phyloP scores from a whole-genome alignment of 228 moss, liverwort and hornwort genomes.

The Sphagnum magellanicum region DNA sequence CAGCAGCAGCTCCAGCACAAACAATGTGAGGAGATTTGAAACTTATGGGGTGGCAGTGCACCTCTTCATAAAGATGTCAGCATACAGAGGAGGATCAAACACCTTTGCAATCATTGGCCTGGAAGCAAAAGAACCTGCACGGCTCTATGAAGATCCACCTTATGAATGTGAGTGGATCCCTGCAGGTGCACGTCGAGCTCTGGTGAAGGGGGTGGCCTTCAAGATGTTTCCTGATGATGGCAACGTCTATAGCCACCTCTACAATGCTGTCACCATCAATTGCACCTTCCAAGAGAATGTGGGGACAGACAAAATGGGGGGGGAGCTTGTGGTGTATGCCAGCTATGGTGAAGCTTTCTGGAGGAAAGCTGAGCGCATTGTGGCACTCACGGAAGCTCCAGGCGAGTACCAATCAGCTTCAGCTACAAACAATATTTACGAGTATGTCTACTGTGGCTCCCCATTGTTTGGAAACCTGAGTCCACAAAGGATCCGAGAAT shows the following conservation, averaged over 20 bases:
- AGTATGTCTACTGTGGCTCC: constrained; percentile 79
- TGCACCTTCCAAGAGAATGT: constrained; percentile 51
- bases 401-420: constrained; percentile 2
- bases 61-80: constrained; percentile 61
- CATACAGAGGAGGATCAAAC: constrained; percentile 50
- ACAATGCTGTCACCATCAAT: constrained; percentile 58
- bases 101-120: constrained; percentile 74
- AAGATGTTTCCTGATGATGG: constrained; percentile 62
- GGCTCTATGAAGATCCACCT: constrained; percentile 48
- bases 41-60: constrained; percentile 34
- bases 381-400: constrained; percentile 20
- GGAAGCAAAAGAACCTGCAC: constrained; percentile 48
- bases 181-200: background rate
- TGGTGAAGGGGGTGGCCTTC: constrained; percentile 29
- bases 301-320: constrained; percentile 50
- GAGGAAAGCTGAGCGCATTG: constrained; percentile 27
- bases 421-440: constrained; percentile 15
- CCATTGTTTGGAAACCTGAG: constrained; percentile 68
- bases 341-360: constrained; percentile 28
- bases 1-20: background rate
- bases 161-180: constrained; percentile 74
- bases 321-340: constrained; percentile 48
- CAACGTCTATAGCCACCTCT: constrained; percentile 50
- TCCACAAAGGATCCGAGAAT: constrained; percentile 62
- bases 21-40: constrained; percentile 26